A percentile compares a stretch with the other conserved stretches of the same genome.
These are phyloP conservation scores for Agaricales sp. DNA, from an alignment of 1,284 basidiomycete genomes.

Conservation along the genomic window DNA sequence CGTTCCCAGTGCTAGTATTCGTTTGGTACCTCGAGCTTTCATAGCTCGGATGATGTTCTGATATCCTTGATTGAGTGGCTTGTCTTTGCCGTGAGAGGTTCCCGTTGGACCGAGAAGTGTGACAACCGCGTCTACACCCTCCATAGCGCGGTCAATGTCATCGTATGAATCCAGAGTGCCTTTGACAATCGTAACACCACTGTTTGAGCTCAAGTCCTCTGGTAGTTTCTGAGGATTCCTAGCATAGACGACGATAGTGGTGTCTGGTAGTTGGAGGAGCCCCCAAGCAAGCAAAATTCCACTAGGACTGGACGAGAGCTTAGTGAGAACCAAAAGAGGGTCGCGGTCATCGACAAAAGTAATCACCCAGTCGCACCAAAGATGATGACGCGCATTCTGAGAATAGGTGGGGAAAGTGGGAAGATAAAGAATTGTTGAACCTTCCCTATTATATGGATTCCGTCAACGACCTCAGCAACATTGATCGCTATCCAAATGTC, in stretches of 20 bases:
- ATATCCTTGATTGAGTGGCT: constrained; percentile 54
- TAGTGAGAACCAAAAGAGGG: too few species aligned
- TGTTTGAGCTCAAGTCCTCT: constrained; percentile 30
- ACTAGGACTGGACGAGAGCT: too few species aligned
- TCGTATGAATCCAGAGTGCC: constrained; percentile 44
- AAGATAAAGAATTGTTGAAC: too few species aligned
- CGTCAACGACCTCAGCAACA: too few species aligned
- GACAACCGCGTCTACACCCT: constrained; percentile 48
- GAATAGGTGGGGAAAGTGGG: too few species aligned
- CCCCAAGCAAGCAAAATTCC: too few species aligned
- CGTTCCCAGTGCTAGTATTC: constrained; percentile 57
- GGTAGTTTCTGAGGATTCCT: constrained; percentile 54
- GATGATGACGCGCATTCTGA: too few species aligned
- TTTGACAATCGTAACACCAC: constrained; percentile 36
- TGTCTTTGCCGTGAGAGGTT: constrained; percentile 30
- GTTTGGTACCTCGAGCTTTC: constrained; percentile 36
- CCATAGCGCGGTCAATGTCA: constrained; percentile 37
- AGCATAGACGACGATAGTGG: constrained; percentile 46
- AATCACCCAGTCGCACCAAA: too few species aligned
- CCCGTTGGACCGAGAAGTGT: constrained; percentile 53
- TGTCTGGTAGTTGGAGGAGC: too few species aligned
- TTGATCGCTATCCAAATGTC: too few species aligned
- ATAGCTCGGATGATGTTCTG: constrained; percentile 41
- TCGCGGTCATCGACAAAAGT: too few species aligned
- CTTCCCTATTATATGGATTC: too few species aligned